phyloP scores from a whole-genome alignment of 352 stramenopile genomes.

The Globisporangium mamillatum region DNA sequence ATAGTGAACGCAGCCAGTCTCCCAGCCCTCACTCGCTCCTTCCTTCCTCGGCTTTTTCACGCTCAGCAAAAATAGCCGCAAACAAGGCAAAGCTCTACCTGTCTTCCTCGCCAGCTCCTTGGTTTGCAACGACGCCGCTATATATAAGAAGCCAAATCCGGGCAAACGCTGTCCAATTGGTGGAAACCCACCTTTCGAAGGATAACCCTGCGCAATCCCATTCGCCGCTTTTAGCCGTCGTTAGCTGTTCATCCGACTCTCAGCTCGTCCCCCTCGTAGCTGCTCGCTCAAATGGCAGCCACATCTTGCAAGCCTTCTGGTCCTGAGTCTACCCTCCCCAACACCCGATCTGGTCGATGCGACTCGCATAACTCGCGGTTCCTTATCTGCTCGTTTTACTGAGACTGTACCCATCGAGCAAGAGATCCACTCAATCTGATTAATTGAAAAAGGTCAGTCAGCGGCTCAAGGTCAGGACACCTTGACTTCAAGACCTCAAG shows the following conservation, averaged over 20 bases:
- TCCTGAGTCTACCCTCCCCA: neutral
- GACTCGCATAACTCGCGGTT: neutral
- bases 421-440: neutral
- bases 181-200: neutral
- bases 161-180: slow-evolving; percentile 8
- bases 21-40: neutral
- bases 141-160: slow-evolving; percentile 12
- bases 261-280: too few relatives aligned
- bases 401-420: neutral
- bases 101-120: neutral
- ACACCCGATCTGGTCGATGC: neutral
- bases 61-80: slow-evolving; percentile 18
- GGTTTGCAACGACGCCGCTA: slow-evolving; percentile 9
- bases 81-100: neutral
- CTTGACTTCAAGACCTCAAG: neutral
- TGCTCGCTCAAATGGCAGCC: neutral
- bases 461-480: neutral
- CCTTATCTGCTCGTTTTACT: neutral
- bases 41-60: neutral
- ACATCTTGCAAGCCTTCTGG: neutral
- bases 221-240: slow-evolving; percentile 5
- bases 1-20: neutral
- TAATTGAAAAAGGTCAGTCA: neutral
- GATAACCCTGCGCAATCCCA: slow-evolving; percentile 7
- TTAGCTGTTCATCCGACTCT: neutral